These are phyloP conservation scores for Apiotrichum siamense DNA, from an alignment of 1,284 basidiomycete species.

Conservation along the genomic window DNA sequence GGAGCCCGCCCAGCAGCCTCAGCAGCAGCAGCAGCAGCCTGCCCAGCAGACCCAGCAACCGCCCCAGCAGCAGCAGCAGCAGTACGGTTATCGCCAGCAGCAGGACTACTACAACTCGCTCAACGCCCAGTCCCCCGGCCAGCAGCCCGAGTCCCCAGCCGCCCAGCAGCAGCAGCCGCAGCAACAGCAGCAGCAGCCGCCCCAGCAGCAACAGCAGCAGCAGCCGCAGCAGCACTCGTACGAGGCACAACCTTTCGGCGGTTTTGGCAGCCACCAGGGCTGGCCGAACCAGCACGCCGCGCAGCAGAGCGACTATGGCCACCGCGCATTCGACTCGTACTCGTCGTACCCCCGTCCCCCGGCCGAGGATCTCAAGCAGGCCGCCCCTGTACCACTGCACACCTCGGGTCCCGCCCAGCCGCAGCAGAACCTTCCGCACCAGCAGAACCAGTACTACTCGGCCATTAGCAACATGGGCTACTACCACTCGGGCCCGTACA, in stretches of 20 bases:
- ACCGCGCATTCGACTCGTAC: conserved; percentile 45
- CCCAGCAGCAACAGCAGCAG: conserved; percentile 25
- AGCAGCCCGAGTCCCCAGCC: conserved; percentile 18
- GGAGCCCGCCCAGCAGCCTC: conserved; percentile 11
- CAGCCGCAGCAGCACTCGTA: conserved; percentile 28
- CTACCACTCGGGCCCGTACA: conserved; percentile 47
- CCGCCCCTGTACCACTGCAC: conserved; percentile 32
- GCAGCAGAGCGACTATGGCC: conserved; percentile 18
- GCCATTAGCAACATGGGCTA: conserved; percentile 44
- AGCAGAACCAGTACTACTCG: conserved; percentile 45
- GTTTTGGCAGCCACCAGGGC: conserved; percentile 15
- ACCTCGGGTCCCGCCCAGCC: conserved; percentile 36
- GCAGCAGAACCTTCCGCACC: conserved; percentile 33
- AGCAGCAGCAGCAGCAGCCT: conserved; percentile 23
- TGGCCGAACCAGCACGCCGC: conserved; percentile 17
- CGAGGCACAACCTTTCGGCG: conserved; percentile 14
- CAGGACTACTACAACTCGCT: conserved; percentile 29
- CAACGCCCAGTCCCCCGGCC: conserved; percentile 22
- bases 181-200: conserved; percentile 17
- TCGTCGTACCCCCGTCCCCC: conserved; percentile 44
- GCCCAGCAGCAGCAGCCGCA: conserved; percentile 21
- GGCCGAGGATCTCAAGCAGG: conserved; percentile 39
- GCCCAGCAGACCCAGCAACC: conserved; percentile 18
- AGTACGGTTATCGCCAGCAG: conserved; percentile 37
- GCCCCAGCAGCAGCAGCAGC: conserved; percentile 22